phyloP scores from a whole-genome alignment of 2,329 filamentous ascomycete genomes.

The Hypoxylon sp. region DNA sequence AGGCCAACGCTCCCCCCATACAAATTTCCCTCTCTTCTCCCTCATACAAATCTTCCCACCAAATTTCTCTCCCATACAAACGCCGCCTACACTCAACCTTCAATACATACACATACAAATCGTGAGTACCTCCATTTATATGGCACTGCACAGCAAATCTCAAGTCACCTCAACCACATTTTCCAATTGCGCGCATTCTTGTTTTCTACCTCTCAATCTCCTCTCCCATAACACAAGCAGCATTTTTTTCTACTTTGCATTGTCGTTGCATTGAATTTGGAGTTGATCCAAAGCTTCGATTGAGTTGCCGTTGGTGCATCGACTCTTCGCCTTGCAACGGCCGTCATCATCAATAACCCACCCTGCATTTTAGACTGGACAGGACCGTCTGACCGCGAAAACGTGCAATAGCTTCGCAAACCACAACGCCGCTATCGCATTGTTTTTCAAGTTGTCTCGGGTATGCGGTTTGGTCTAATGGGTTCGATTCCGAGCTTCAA shows the following conservation, averaged over 20 bases:
- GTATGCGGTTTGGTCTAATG: constrained; percentile 48
- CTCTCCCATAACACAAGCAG: constrained; percentile 12
- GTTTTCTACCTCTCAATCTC: constrained; percentile 15
- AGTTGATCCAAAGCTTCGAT: constrained; percentile 19
- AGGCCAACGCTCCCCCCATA: constrained; percentile 62
- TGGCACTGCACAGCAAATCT: constrained; percentile 50
- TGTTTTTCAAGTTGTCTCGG: constrained; percentile 40
- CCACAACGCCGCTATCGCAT: constrained; percentile 40
- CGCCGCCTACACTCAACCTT: constrained; percentile 52
- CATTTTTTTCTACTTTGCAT: constrained; percentile 23
- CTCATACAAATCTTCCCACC: constrained; percentile 69
- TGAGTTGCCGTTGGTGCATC: constrained; percentile 12
- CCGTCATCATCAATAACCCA: constrained; percentile 36
- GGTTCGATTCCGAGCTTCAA: constrained; percentile 49
- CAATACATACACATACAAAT: constrained; percentile 53
- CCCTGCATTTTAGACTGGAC: constrained; percentile 23
- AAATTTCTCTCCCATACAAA: constrained; percentile 63
- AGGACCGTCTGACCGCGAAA: constrained; percentile 41
- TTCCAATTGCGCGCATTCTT: constrained; percentile 11
- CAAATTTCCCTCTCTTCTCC: constrained; percentile 65
- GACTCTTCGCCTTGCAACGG: constrained; percentile 34
- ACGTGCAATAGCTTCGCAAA: constrained; percentile 47
- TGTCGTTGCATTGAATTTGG: constrained; percentile 19
- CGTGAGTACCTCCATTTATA: constrained; percentile 63
- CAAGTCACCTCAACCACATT: constrained; percentile 51